Evolutionary conservation across 2,329 filamentous ascomycete genomes (phyloP).

Genomic region (Colletotrichum sp.): DNA sequence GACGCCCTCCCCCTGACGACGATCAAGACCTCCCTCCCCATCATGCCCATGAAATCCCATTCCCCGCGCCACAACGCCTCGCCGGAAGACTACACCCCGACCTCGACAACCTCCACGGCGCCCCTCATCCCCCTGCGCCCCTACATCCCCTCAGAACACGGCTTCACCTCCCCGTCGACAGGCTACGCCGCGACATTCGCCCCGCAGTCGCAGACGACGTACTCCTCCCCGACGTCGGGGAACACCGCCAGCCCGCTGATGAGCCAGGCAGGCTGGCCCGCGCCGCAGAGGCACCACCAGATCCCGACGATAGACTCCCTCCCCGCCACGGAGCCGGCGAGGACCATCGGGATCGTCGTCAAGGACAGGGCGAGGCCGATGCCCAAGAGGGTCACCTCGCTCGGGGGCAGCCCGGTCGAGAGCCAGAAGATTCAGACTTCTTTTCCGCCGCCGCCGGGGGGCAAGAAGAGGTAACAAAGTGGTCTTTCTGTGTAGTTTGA

Average conservation of each 20-base stretch:
- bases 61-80: conserved; percentile 15
- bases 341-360: not conserved
- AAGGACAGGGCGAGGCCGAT: not conserved
- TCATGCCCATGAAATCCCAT: conserved; percentile 5
- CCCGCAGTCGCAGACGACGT: not conserved
- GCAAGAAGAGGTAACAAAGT: conserved; percentile 13
- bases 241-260: conserved; percentile 21
- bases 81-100: conserved; percentile 31
- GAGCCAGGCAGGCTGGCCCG: conserved; percentile 16
- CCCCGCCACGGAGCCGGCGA: not conserved
- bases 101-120: conserved; percentile 36
- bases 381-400: conserved; percentile 14
- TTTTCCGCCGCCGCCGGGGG: conserved; percentile 44
- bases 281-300: not conserved
- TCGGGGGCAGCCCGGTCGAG: conserved; percentile 36
- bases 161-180: conserved; percentile 21
- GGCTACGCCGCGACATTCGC: conserved; percentile 1
- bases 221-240: conserved; percentile 10
- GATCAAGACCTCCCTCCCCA: conserved; percentile 16
- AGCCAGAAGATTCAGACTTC: conserved; percentile 38
- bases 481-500: not conserved
- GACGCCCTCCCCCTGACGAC: not conserved
- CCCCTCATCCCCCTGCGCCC: conserved; percentile 36
- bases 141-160: conserved; percentile 34
- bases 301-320: not conserved